Percentiles rank a stretch among this genome's conserved stretches.
Conservation (phyloP, 2,329 filamentous ascomycete species). For the Davidsoniella eucalypti region DNA sequence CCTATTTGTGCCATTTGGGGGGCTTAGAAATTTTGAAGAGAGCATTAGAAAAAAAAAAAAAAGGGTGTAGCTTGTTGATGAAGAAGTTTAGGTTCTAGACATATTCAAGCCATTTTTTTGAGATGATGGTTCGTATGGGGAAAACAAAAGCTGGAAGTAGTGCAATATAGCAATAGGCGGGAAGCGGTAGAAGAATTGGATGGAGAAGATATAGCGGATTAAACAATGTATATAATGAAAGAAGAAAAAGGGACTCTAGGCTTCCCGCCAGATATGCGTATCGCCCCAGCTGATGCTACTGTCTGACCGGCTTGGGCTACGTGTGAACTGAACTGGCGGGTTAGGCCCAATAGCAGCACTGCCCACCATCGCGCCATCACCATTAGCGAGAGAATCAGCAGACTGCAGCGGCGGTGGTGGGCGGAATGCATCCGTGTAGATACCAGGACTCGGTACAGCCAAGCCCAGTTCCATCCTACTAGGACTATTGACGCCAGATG, state of each 20-base stretch:
- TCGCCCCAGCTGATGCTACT: slow-evolving; percentile 33
- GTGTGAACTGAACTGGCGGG: too few species aligned
- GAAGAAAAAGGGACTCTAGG: not conserved
- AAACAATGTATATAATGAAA: not conserved
- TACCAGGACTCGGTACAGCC: not conserved
- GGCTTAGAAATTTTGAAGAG: too few species aligned
- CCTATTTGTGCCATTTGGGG: too few species aligned
- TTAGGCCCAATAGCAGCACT: not conserved
- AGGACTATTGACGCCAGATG: slow-evolving; percentile 2
- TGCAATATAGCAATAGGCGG: too few species aligned
- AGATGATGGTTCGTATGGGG: too few species aligned
- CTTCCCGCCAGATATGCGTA: slow-evolving; percentile 32
- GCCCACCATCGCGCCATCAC: too few species aligned
- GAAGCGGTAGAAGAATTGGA: too few species aligned
- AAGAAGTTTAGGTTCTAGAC: too few species aligned
- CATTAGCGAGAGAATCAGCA: not conserved
- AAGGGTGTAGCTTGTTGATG: not conserved
- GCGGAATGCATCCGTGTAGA: not conserved
- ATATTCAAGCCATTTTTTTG: too few species aligned
- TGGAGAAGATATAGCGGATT: not conserved
- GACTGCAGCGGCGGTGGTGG: not conserved
- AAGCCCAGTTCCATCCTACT: not conserved
- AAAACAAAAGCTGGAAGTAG: too few species aligned
- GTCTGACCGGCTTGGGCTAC: slow-evolving; percentile 22
- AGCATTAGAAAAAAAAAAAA: too few species aligned